Base-by-base conservation (phyloP, 2,329 filamentous ascomycete genomes). In the Falciphora oryzae region DNA sequence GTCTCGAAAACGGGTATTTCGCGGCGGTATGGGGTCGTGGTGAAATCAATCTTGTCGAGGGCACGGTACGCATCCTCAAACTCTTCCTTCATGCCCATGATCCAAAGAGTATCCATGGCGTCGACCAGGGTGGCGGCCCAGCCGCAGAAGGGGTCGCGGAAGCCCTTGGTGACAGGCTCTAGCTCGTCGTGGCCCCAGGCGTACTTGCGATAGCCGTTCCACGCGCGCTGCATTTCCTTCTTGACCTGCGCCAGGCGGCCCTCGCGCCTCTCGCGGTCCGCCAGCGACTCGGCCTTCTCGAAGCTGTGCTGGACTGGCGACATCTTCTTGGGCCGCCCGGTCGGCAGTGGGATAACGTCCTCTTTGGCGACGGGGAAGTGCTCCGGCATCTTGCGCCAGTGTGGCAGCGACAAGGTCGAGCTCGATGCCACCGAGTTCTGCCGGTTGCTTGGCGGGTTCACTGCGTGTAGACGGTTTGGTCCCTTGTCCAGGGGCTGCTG, bases 1-100 rank as follows among this genome's bases (percentile, higher is more conserved):
- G 93, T 96, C 76, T 97, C 93, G 70, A 97, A 97, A 10, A 96
- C 83, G n/a, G 92, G 93, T 59, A 97, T 95, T 61, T 90, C 85
- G 53, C 77, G 73, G 61, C 88, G 81, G 18, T 76, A 73, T 2
- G 80, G 75, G 32, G 86, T 89, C 14, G 85, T 89, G 3, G 91
- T 95, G 70, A 97, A 97, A 75, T 97, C 92, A 65, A 97, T 94
- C 7, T 84, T 76, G 65, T 82, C 82, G 28, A 93, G 86, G 4
- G 83, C 87, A 63, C 85, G 81, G 59, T 91, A 86, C 2, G 92
- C 92, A 66, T 92, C 88, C 65, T 92, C 86, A 71, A 96, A 96
- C 70, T 96, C 91, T 0, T 89, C 82, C 70, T 85, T 84, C 73
- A 96, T 72, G 31, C 85, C 91, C 84, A 94, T 93, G 69, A 96